phyloP scores from a whole-genome alignment of 2,329 filamentous ascomycete genomes.

The Aphanoascus verrucosus region DNA sequence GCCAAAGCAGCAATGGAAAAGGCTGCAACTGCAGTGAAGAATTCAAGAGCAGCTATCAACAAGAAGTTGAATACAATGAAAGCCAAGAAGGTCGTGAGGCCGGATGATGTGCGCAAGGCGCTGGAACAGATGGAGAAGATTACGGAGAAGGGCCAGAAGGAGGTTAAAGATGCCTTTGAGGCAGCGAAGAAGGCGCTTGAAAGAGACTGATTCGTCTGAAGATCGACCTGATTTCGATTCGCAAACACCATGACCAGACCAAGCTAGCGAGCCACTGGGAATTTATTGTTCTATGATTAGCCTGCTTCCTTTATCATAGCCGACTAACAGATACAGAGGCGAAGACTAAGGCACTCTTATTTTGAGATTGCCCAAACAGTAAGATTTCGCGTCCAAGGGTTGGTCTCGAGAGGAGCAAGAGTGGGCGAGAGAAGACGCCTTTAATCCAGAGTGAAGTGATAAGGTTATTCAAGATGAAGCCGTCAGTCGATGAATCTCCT shows the following conservation, averaged over 20 bases:
- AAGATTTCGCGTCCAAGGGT: no score
- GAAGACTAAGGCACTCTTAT: no score
- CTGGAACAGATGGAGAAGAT: slow-evolving; percentile 40
- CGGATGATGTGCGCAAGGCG: slow-evolving; percentile 38
- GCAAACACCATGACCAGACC: no score
- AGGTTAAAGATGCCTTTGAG: slow-evolving; percentile 38
- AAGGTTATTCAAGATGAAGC: background rate
- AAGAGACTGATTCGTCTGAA: slow-evolving; percentile 16
- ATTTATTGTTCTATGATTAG: no score
- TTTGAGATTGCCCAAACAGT: no score
- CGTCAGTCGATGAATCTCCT: slow-evolving; percentile 66
- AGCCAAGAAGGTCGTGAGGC: slow-evolving; percentile 34
- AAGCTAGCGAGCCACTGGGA: no score
- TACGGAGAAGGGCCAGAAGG: slow-evolving; percentile 37
- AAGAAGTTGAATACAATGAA: slow-evolving; percentile 37
- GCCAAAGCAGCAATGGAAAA: slow-evolving; percentile 37
- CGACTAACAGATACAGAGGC: no score
- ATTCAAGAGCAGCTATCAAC: slow-evolving; percentile 35
- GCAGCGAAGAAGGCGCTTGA: slow-evolving; percentile 32
- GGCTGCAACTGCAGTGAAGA: slow-evolving; percentile 31
- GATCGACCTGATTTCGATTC: no score
- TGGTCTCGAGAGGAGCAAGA: no score
- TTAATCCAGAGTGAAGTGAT: no score
- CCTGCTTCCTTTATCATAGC: no score
- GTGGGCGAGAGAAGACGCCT: no score